Evolutionary conservation across 805 yeast species (phyloP).

Genomic region (Wickerhamiella qilinensis): DNA sequence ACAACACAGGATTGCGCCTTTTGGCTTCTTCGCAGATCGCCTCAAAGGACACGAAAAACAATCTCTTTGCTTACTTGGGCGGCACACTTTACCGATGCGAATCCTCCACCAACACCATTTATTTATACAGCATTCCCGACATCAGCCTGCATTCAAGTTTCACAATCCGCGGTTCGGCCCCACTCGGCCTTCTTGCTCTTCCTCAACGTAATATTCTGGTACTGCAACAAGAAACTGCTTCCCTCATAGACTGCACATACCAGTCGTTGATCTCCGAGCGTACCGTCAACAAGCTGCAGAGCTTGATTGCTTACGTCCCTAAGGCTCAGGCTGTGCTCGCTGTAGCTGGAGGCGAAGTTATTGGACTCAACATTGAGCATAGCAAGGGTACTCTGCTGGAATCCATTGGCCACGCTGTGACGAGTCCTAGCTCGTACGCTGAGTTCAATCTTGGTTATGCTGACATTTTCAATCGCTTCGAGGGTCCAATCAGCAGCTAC

Average conservation of each 20-base stretch:
- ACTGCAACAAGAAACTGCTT: conserved; percentile 2
- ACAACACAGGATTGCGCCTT: neutral
- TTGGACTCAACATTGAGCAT: conserved; percentile 15
- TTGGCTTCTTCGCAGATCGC: neutral
- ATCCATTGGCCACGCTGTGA: conserved; percentile 12
- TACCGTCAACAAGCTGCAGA: neutral
- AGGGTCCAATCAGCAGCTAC: conserved; percentile 1
- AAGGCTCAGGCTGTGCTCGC: conserved; percentile 7
- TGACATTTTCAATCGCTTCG: conserved; percentile 25
- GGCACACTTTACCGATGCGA: conserved; percentile 5
- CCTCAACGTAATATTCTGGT: conserved; percentile 9
- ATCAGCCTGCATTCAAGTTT: conserved; percentile 2
- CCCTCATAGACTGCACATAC: conserved; percentile 12
- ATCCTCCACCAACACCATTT: neutral
- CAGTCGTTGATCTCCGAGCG: conserved; percentile 7
- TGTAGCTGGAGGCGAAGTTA: conserved; percentile 2
- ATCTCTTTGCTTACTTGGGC: conserved; percentile 3
- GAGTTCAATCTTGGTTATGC: conserved; percentile 13
- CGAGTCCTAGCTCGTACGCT: neutral
- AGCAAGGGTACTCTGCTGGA: conserved; percentile 13
- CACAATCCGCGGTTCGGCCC: conserved; percentile 4
- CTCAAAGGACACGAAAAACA: neutral
- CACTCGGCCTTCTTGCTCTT: conserved; percentile 8
- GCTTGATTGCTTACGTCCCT: conserved; percentile 8
- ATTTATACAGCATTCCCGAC: conserved; percentile 4